Base-by-base conservation (phyloP, 495 filamentous ascomycete genomes). In the Trichocladium uniseriatum region DNA sequence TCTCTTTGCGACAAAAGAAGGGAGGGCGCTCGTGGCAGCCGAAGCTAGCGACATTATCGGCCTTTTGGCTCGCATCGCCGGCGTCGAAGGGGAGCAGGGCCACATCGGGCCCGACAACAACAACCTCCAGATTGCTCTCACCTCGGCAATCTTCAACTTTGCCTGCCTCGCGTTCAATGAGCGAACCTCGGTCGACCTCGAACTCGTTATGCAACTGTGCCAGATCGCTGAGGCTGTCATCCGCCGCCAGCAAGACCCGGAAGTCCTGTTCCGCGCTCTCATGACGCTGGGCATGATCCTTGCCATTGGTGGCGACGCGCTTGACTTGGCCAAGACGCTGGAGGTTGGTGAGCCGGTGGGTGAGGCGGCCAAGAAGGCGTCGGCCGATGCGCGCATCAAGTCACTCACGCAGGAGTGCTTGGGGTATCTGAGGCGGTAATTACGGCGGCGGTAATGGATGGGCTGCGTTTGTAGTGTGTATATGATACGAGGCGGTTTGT, bases 91-190 rank as follows among this genome's bases (percentile, higher is more conserved):
- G 34, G 64, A 69, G 1, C 58, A 67, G 2, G 55, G 73, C 21
- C 62, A 75, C 5, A 63, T 67, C 1, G 74, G 74, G 31, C 73
- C 78, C 1, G 71, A 72, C n/a, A 92, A 94, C 54, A 80, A 82
- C 32, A 95, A 94, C 57, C 68, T 94, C 7, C 76, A 82, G 39
- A 81, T 94, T 46, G 94, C 92, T 0, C 64, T 89, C 18, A 80
- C 86, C 10, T 94, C 94, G 7, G 72, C 88, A 0, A 83, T 83
- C 55, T 83, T 97, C 60, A 97, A 99, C 68, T 89, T 84, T 67
- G 78, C 85, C 3, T 83, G 86, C 18, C 75, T 82, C 27, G 65
- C 64, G 0, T 71, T 66, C 32, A 69, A 59, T 21, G 44, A 66
- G 35, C 49, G 52, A 0, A 43, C 36, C 22, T 38, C 28, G 3